A percentile compares a stretch with the other conserved stretches of the same genome.
Evolutionary conservation across 805 yeast genomes (phyloP).

Genomic region (Candida germanica): DNA sequence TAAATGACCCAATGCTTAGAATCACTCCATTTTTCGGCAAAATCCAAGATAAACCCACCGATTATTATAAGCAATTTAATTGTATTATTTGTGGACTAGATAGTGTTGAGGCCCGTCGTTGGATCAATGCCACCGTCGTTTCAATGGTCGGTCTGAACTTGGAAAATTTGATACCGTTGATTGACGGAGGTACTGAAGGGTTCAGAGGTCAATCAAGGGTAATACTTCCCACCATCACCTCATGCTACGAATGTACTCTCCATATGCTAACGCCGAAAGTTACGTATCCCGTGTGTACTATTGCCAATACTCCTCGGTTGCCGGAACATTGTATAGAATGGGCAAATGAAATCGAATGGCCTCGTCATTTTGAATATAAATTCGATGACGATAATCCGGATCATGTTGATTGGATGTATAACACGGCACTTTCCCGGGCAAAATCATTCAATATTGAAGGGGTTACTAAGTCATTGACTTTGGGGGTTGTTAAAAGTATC

Average conservation of each 20-base stretch:
- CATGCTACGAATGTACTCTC: constrained; percentile 91
- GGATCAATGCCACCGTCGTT: constrained; percentile 74
- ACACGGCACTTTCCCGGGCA: constrained; percentile 59
- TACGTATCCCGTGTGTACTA: constrained; percentile 88
- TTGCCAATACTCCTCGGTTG: constrained; percentile 89
- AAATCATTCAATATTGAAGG: constrained; percentile 64
- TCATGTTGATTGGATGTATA: constrained; percentile 63
- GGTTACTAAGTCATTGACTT: constrained; percentile 65
- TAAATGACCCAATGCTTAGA: constrained; percentile 31
- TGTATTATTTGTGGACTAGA: constrained; percentile 86
- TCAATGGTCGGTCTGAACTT: constrained; percentile 52
- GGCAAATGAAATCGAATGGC: constrained; percentile 79
- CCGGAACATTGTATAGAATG: constrained; percentile 95
- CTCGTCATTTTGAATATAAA: constrained; percentile 42
- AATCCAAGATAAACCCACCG: constrained; percentile 55
- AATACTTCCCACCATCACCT: constrained; percentile 77
- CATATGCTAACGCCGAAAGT: constrained; percentile 63
- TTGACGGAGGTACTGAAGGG: constrained; percentile 97
- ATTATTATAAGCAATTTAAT: constrained; percentile 65
- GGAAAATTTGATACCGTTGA: constrained; percentile 42
- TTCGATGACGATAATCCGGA: constrained; percentile 69
- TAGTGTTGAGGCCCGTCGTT: constrained; percentile 83
- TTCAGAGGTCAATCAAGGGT: constrained; percentile 88
- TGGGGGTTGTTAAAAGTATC: constrained; percentile 88
- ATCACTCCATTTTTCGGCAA: constrained; percentile 61